Conservation (phyloP, 2,329 filamentous ascomycete species). For the Xylariaceae sp. region DNA sequence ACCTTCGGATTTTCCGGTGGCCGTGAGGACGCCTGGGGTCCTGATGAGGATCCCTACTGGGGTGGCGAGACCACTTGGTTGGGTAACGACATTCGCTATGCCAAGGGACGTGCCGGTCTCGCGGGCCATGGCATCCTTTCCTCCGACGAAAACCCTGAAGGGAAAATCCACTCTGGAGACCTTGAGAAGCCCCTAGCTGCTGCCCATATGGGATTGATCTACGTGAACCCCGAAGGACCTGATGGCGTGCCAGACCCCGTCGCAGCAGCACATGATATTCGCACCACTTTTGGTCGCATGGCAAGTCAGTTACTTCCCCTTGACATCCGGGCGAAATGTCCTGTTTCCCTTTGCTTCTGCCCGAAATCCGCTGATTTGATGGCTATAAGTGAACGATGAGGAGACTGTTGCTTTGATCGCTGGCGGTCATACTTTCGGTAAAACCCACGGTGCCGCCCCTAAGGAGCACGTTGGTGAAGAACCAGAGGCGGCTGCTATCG, state of each 20-base stretch:
- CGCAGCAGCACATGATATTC: slow-evolving; percentile 67
- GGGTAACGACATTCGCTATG: slow-evolving; percentile 68
- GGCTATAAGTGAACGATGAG: slow-evolving; percentile 60
- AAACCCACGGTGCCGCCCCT: slow-evolving; percentile 71
- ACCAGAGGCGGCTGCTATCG: slow-evolving; percentile 60
- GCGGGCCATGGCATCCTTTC: slow-evolving; percentile 33
- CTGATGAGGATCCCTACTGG: slow-evolving; percentile 75
- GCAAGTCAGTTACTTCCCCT: slow-evolving; percentile 42
- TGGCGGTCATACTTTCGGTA: slow-evolving; percentile 74
- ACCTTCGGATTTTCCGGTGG: slow-evolving; percentile 71
- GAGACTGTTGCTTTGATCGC: slow-evolving; percentile 77
- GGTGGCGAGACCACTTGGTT: slow-evolving; percentile 71
- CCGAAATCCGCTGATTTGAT: slow-evolving; percentile 1
- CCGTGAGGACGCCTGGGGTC: slow-evolving; percentile 68
- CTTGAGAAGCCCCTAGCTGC: slow-evolving; percentile 66
- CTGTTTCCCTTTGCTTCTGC: not conserved
- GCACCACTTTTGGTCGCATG: slow-evolving; percentile 72
- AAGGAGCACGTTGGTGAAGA: slow-evolving; percentile 62
- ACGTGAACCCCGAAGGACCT: slow-evolving; percentile 76
- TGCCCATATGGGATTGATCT: slow-evolving; percentile 73
- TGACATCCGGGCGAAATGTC: not conserved
- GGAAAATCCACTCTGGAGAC: slow-evolving; percentile 56
- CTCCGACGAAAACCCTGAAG: slow-evolving; percentile 35
- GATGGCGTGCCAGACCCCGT: slow-evolving; percentile 67
- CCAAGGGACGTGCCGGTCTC: slow-evolving; percentile 46